Evolutionary conservation across 192 early-diverging fungal species (phyloP), one percentile per base, ranked within the genome.

Genomic region (Coemansia sp.): DNA sequence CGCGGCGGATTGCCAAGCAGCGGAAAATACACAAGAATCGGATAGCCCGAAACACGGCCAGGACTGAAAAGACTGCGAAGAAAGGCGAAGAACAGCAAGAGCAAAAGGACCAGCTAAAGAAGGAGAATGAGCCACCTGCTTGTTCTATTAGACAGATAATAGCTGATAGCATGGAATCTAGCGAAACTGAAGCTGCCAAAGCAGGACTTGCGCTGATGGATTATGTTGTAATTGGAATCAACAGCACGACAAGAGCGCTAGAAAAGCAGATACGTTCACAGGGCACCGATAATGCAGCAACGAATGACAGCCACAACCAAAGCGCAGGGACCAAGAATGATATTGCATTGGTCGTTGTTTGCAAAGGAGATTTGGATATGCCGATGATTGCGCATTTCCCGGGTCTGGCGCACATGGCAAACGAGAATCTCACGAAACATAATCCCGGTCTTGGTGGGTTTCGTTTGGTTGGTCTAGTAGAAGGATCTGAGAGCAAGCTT

Each of bases 301-400:
- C 17, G 3, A 45, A 45, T 45, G 42, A 45, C 5, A 16, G 12
- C 12, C 7, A 4, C 10, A 45, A 45, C 42, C 10, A 45, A 12
- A 45, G 17, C 7, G 42, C 42, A 8, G 42, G 14, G 42, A 8
- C 42, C 8, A 67, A 61, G n/a, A 11, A 10, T 45, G 59, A 61
- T 5, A 33, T 81, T 12, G 73, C 61, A 4, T 36, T 81, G 30
- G 78, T 81, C 11, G 57, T 81, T 34, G 78, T 68, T 11, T 81
- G 78, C 48, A 72, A 64, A 52, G 61, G 57, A n/a, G 73, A 75
- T 33, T 51, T 81, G 1, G 78, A 81, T n/a, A 38, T 70, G 8
- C 78, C 75, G 25, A 33, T 81, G 48, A 65, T 75, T 0, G 66
- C 69, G 11, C 78, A 81, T 48, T 68, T 81, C 7, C 78, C 73